Evolutionary conservation across 352 stramenopile genomes (phyloP).

Genomic region (Thraustochytrium sp.): DNA sequence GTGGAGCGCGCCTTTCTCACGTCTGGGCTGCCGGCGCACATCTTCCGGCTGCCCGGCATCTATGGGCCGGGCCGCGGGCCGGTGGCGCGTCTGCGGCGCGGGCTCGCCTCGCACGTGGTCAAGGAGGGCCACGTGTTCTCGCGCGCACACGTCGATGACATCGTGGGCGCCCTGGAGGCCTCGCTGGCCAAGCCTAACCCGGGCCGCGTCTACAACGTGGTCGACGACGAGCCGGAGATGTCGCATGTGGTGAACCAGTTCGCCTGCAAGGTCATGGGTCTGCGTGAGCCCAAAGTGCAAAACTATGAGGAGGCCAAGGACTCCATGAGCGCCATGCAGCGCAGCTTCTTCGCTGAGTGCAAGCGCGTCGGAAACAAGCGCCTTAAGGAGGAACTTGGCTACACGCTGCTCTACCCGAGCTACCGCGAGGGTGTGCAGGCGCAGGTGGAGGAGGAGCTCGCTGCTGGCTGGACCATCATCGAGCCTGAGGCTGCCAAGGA

Average conservation of each 20-base stretch:
- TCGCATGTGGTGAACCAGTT: constrained; percentile 68
- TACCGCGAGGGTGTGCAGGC: constrained; percentile 71
- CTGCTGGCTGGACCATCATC: constrained; percentile 10
- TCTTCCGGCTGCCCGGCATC: constrained; percentile 82
- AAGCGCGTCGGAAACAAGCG: constrained; percentile 67
- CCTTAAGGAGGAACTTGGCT: constrained; percentile 67
- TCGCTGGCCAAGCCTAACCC: constrained; percentile 62
- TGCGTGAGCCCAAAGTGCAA: neutral
- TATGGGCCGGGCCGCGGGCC: constrained; percentile 75
- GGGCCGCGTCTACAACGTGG: constrained; percentile 75
- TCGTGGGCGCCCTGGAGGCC: constrained; percentile 66
- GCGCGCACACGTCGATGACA: constrained; percentile 80
- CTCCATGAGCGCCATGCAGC: constrained; percentile 73
- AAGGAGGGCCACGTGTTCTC: constrained; percentile 72
- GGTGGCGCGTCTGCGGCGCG: constrained; percentile 67
- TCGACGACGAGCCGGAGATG: constrained; percentile 74
- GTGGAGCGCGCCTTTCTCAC: constrained; percentile 66
- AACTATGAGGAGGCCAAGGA: constrained; percentile 46
- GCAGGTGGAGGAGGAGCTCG: constrained; percentile 64
- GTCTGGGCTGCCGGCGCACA: constrained; percentile 60
- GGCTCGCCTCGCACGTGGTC: constrained; percentile 62
- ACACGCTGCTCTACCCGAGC: constrained; percentile 64
- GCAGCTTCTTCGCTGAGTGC: constrained; percentile 74
- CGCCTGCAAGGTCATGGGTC: constrained; percentile 63
- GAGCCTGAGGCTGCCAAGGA: neutral